These are phyloP conservation scores for Aspergillus panamensis DNA, from an alignment of 495 filamentous ascomycete genomes.

Conservation along the genomic window DNA sequence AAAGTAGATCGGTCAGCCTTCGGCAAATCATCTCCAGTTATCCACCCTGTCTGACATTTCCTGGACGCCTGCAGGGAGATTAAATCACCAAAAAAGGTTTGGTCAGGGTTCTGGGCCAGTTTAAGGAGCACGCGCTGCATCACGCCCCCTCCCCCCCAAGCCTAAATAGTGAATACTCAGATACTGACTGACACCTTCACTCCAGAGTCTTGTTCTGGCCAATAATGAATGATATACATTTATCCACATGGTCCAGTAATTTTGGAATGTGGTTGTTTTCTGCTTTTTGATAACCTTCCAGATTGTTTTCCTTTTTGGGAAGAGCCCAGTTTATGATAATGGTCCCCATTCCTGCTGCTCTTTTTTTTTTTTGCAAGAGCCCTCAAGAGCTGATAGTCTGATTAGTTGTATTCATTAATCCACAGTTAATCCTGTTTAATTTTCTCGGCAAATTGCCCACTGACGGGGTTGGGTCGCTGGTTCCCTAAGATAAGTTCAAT, in stretches of 20 bases:
- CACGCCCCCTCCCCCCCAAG: neutral
- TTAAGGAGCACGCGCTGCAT: conserved; percentile 21
- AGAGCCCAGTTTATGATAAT: too few relatives aligned
- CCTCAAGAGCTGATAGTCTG: neutral
- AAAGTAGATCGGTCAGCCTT: conserved; percentile 14
- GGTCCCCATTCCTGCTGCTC: neutral
- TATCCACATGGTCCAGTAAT: too few relatives aligned
- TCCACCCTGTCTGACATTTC: conserved; percentile 10
- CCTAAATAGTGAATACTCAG: neutral
- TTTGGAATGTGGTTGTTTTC: too few relatives aligned
- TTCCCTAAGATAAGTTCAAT: neutral
- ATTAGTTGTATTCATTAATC: neutral
- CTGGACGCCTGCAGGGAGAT: conserved; percentile 7
- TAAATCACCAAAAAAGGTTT: neutral
- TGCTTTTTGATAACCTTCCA: too few relatives aligned
- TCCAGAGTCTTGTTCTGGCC: neutral
- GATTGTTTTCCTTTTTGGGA: too few relatives aligned
- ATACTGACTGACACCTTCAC: neutral
- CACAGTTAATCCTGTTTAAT: neutral
- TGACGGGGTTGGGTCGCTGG: neutral
- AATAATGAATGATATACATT: too few relatives aligned
- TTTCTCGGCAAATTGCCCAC: neutral
- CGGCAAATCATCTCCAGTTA: conserved; percentile 12
- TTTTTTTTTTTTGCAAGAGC: neutral
- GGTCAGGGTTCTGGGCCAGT: neutral